Evolutionary conservation across 345 rosid genomes (phyloP).

Genomic region (Punica granatum): DNA sequence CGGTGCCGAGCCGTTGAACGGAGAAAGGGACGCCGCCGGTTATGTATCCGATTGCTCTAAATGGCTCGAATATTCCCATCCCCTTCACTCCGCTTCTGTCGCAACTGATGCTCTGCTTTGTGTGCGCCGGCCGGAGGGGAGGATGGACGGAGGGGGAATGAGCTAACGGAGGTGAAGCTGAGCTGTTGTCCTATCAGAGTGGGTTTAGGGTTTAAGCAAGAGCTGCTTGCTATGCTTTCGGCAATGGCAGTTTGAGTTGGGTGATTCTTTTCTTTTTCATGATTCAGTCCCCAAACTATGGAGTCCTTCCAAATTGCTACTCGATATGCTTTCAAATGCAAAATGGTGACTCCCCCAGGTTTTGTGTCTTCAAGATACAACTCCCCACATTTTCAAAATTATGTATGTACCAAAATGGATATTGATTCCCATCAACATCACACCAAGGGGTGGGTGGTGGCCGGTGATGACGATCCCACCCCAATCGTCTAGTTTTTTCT

Average conservation of each 20-base stretch:
- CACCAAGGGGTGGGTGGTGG: too few relatives aligned
- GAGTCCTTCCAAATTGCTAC: too few relatives aligned
- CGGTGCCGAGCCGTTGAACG: conserved; percentile 81
- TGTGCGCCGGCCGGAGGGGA: background rate
- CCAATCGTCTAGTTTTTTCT: too few relatives aligned
- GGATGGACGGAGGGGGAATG: background rate
- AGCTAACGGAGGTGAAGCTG: background rate
- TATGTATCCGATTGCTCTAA: conserved; percentile 84
- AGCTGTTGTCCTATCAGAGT: background rate
- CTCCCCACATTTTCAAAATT: too few relatives aligned
- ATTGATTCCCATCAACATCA: too few relatives aligned
- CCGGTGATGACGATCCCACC: too few relatives aligned
- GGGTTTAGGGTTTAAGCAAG: conserved; percentile 9
- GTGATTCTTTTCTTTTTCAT: too few relatives aligned
- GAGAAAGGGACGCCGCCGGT: conserved; percentile 76
- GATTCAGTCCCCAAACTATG: background rate
- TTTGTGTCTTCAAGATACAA: too few relatives aligned
- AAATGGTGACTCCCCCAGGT: too few relatives aligned
- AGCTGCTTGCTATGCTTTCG: background rate
- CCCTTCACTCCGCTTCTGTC: background rate
- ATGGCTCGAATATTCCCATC: conserved; percentile 95
- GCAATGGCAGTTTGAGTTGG: background rate
- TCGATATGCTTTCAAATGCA: too few relatives aligned
- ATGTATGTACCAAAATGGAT: too few relatives aligned
- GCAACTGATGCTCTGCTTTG: background rate